Evolutionary conservation across 2,329 filamentous ascomycete genomes (phyloP).

Genomic region (Colletotrichum orchidophilum): DNA sequence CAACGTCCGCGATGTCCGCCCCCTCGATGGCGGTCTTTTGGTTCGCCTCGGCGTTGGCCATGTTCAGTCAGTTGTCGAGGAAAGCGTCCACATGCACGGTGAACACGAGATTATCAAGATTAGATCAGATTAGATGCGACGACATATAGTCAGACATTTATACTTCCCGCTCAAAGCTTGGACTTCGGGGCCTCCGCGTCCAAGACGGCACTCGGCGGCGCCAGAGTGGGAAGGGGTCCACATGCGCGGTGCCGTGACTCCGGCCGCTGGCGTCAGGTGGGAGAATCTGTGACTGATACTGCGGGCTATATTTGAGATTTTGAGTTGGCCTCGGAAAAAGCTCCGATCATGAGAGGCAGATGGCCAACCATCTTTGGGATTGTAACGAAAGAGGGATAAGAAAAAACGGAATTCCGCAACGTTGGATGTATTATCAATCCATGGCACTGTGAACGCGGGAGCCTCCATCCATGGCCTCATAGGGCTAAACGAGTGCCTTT

Average conservation of each 20-base stretch:
- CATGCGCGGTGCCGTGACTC: conserved; percentile 18
- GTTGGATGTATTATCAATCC: too few species aligned
- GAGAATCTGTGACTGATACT: not conserved
- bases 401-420: conserved; percentile 1
- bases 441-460: not conserved
- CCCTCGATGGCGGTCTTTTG: not conserved
- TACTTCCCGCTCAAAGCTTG: not conserved
- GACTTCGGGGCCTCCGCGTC: not conserved
- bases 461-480: not conserved
- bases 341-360: not conserved
- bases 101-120: conserved; percentile 6
- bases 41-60: conserved; percentile 1
- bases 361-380: not conserved
- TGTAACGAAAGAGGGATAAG: too few species aligned
- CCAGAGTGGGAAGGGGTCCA: not conserved
- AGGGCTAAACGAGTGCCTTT: conserved; percentile 6
- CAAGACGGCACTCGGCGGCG: conserved; percentile 8
- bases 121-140: conserved; percentile 27
- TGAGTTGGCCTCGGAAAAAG: not conserved
- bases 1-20: not conserved
- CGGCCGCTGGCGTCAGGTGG: conserved; percentile 8
- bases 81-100: not conserved
- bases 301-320: not conserved
- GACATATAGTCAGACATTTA: not conserved
- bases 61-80: not conserved